Evolutionary conservation across 2,329 filamentous ascomycete species (phyloP), one percentile per base, ranked within the genome.

Genomic region (Cytospora piceae): DNA sequence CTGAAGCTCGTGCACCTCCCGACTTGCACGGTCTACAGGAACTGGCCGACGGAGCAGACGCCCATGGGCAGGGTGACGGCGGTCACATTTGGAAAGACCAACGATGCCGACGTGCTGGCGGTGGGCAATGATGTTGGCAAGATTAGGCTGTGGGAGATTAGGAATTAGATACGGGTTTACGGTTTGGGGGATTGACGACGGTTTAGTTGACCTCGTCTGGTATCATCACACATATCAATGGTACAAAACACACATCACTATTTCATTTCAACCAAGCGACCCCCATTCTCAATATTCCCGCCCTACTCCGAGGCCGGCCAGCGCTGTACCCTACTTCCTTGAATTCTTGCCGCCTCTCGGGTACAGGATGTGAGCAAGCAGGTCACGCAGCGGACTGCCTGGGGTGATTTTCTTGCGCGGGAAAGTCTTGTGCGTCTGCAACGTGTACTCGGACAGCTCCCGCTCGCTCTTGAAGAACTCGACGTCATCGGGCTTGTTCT

Each of bases 21-120:
- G 0, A 94, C 87, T 71, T 97, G 93, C 77, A 97, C 93, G 1
- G 92, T 98, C 24, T 99, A 95, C 83, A 88, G 90, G 73, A 99
- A 99, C 78, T 99, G 95, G 95, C 95, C 95, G 29, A 99, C 94
- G 62, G 87, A 88, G 69, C 89, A 91, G 75, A 99, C 95, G 64
- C 93, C 94, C 0, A 78, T 99, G 68, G 95, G 95, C 0, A 85
- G 93, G 66, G 88, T 98, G 70, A 91, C 92, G 2, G 83, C 87
- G 0, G 86, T 93, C 67, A 89, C 91, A 3, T 90, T 92, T 74
- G 85, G 85, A 24, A 82, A 80, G 7, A 82, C 83, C 68, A 90
- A 87, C 67, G 85, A 90, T 72, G 60, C 66, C 22, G 66, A 67
- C 27, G 61, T 65, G 63, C 76, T 99, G 70, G 92, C 92, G 14